A percentile compares a stretch with the other conserved stretches of the same genome.
These are phyloP conservation scores for Cronartium ribicola DNA, from an alignment of 1,284 basidiomycete species.

Conservation along the genomic window DNA sequence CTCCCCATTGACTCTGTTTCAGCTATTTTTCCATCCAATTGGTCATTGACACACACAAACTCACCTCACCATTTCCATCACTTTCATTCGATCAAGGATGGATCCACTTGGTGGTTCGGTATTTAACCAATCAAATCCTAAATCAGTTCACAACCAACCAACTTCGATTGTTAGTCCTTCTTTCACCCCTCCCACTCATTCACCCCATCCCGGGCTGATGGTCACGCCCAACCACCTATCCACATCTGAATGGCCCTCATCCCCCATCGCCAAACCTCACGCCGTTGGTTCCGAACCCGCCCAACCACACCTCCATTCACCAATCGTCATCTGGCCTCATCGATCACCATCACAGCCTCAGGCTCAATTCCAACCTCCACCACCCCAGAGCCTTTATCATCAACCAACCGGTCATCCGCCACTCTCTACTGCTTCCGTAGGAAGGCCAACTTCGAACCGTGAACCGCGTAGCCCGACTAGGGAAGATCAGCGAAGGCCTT, in stretches of 20 bases:
- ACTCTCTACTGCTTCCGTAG: no score
- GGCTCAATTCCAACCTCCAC: not conserved
- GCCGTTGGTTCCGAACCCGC: slow-evolving; percentile 17
- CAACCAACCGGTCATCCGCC: no score
- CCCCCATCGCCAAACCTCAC: not conserved
- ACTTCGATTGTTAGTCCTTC: not conserved
- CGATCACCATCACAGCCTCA: slow-evolving; percentile 12
- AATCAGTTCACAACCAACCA: not conserved
- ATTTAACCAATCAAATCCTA: not conserved
- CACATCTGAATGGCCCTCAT: not conserved
- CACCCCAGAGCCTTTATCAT: not conserved
- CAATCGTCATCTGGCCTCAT: slow-evolving; percentile 20
- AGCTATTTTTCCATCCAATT: no score
- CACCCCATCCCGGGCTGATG: not conserved
- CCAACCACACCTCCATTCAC: slow-evolving; percentile 14
- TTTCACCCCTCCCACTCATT: not conserved
- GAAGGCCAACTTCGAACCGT: not conserved
- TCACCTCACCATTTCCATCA: not conserved
- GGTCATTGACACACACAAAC: no score
- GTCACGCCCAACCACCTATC: not conserved
- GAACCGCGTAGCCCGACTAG: slow-evolving; percentile 41
- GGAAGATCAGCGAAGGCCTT: slow-evolving; percentile 16
- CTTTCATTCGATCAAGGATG: not conserved
- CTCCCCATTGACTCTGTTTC: no score
- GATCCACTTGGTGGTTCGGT: not conserved